These are phyloP conservation scores for Rhodotorula sp. DNA, from an alignment of 1,284 basidiomycete genomes.

Conservation along the genomic window DNA sequence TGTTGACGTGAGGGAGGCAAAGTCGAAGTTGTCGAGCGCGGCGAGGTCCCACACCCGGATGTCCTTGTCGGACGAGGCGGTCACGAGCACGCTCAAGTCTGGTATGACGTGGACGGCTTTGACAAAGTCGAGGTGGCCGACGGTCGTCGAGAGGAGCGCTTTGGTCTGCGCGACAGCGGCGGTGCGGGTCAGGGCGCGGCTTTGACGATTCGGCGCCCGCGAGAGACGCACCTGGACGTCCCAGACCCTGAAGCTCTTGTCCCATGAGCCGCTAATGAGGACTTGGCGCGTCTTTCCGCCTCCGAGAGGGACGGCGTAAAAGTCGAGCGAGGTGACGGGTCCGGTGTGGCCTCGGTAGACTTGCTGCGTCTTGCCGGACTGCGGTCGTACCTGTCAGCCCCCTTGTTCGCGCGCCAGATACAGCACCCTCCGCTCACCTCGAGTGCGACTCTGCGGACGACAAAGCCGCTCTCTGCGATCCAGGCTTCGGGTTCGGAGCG, in stretches of 20 bases:
- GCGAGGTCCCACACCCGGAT: constrained; percentile 74
- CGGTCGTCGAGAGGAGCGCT: constrained; percentile 62
- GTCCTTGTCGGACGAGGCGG: constrained; percentile 86
- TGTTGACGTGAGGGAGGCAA: not conserved
- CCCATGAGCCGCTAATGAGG: constrained; percentile 85
- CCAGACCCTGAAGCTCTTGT: constrained; percentile 84
- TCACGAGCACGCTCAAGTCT: constrained; percentile 65
- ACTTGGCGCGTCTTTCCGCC: constrained; percentile 31
- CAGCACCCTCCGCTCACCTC: constrained; percentile 66
- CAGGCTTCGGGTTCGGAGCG: constrained; percentile 57
- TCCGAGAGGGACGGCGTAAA: constrained; percentile 50
- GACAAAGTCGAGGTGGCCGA: constrained; percentile 79
- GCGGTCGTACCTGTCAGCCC: constrained; percentile 1
- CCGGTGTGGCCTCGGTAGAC: constrained; percentile 76
- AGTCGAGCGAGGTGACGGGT: constrained; percentile 76
- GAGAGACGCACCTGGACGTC: constrained; percentile 60
- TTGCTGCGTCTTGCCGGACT: constrained; percentile 75
- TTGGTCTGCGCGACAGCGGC: constrained; percentile 58
- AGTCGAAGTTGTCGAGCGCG: constrained; percentile 50
- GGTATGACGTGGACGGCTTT: constrained; percentile 73
- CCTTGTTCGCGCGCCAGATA: not conserved
- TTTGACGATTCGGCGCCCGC: no score
- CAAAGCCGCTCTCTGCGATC: constrained; percentile 80
- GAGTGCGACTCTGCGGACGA: constrained; percentile 68
- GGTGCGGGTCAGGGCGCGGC: not conserved